Percentiles rank a stretch among this genome's conserved stretches.
Conservation (phyloP, 257 asterid species). For the Capsicum baccatum region DNA sequence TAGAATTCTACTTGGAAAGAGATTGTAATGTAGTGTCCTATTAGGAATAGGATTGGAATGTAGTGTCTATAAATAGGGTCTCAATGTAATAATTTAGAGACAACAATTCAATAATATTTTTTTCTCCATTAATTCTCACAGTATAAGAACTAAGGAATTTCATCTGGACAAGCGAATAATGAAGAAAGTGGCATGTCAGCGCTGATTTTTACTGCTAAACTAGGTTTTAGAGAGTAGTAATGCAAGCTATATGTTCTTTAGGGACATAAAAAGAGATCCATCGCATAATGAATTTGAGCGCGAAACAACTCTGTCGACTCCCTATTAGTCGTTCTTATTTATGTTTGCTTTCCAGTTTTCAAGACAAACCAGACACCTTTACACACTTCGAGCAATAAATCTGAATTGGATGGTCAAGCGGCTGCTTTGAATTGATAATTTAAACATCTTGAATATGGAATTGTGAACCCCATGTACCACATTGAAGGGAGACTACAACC, state of each 20-base stretch:
- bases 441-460: conserved; percentile 13
- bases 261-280: neutral
- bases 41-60: too few relatives aligned
- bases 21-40: too few relatives aligned
- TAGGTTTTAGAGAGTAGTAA: neutral
- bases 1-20: too few relatives aligned
- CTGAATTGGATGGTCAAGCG: conserved; percentile 23
- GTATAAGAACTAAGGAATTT: neutral
- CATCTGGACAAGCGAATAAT: conserved; percentile 6
- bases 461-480: neutral
- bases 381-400: neutral
- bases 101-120: too few relatives aligned
- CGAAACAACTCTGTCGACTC: conserved; percentile 1
- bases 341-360: neutral
- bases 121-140: too few relatives aligned
- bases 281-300: neutral
- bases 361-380: neutral
- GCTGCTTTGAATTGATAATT: neutral
- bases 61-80: too few relatives aligned
- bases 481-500: neutral
- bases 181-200: neutral
- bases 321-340: neutral
- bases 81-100: too few relatives aligned
- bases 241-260: neutral
- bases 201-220: neutral